phyloP scores from a whole-genome alignment of 2,329 filamentous ascomycete species.

The Biscogniauxia sp. region DNA sequence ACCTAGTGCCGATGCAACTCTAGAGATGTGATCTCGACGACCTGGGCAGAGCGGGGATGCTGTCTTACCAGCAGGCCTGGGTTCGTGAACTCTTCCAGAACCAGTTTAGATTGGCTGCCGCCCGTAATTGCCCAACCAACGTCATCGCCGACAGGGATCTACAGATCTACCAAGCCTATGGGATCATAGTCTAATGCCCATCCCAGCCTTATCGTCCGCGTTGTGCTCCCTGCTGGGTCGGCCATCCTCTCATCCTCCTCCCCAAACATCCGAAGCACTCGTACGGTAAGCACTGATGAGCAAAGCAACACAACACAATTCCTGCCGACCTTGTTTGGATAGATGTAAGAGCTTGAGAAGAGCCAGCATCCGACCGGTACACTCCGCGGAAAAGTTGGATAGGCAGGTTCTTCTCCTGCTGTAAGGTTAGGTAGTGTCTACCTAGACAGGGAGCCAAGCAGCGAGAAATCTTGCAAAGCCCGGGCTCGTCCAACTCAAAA shows the following conservation, averaged over 20 bases:
- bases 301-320: not conserved
- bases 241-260: constrained; percentile 15
- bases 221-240: not conserved
- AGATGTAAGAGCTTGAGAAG: not conserved
- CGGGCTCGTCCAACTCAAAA: not conserved
- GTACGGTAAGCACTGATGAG: not conserved
- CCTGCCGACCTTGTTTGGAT: too few relatives aligned
- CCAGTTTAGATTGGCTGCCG: constrained; percentile 13
- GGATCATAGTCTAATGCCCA: constrained; percentile 25
- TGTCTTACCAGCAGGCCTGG: constrained; percentile 4
- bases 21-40: constrained; percentile 13
- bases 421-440: not conserved
- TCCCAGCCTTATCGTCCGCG: constrained; percentile 3
- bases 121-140: constrained; percentile 23
- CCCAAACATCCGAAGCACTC: constrained; percentile 13
- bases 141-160: constrained; percentile 22
- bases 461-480: too few relatives aligned
- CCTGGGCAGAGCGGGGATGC: constrained; percentile 18
- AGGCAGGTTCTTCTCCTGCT: not conserved
- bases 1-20: constrained; percentile 15
- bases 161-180: constrained; percentile 28
- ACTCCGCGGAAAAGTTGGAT: not conserved
- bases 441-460: not conserved
- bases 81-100: constrained; percentile 8
- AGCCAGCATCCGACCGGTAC: not conserved